Evolutionary conservation across 345 rosid genomes (phyloP).

Genomic region (Rhodamnia rubescens): DNA sequence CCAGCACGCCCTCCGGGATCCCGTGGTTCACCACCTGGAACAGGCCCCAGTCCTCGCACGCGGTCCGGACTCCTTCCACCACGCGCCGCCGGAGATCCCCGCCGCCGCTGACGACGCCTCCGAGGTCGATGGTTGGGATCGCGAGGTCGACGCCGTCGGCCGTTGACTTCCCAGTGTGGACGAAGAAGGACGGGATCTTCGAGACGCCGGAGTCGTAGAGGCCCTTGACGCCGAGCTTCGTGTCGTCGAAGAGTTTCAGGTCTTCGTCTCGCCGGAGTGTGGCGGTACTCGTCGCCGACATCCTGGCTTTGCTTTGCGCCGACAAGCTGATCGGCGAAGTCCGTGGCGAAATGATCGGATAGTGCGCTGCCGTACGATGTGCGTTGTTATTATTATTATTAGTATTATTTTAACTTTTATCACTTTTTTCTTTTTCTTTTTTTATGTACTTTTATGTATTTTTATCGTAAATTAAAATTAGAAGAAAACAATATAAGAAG

Average conservation of each 20-base stretch:
- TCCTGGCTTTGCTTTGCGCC: neutral
- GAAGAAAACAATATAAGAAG: no score
- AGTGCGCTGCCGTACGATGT: no score
- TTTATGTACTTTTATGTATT: no score
- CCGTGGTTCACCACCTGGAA: neutral
- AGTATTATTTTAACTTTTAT: no score
- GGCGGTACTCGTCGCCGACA: neutral
- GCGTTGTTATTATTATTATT: no score
- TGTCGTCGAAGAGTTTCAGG: neutral
- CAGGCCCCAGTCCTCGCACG: neutral
- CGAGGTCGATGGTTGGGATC: neutral
- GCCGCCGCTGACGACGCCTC: neutral
- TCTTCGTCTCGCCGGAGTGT: neutral
- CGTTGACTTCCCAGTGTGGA: neutral
- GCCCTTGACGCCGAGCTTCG: neutral
- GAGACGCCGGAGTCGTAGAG: neutral
- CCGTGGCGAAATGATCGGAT: neutral
- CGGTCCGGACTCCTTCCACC: neutral
- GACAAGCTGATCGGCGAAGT: neutral
- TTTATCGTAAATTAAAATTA: no score
- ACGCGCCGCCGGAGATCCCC: neutral
- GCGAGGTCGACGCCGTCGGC: neutral
- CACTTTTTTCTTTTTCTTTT: no score
- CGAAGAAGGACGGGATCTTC: neutral
- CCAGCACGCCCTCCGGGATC: neutral